Percentiles rank a stretch among this genome's conserved stretches.
phyloP scores from a whole-genome alignment of 208 protist species.

The Porcisia deanei region DNA sequence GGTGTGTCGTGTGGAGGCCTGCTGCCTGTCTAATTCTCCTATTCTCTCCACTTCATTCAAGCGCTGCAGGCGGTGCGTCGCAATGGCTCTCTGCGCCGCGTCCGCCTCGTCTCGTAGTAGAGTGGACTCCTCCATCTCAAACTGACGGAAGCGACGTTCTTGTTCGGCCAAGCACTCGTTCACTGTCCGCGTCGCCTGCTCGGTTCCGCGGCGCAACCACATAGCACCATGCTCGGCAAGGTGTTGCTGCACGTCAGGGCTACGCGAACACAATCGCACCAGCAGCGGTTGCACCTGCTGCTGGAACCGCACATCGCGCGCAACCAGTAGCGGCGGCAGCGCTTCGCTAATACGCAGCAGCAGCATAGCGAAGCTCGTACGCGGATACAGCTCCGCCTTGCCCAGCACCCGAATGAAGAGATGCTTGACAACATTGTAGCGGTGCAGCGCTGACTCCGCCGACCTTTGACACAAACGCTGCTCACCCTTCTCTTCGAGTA shows the following conservation, averaged over 20 bases:
- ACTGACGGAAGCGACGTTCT: slow-evolving; percentile 56
- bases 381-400: slow-evolving; percentile 44
- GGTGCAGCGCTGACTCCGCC: background rate
- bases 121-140: slow-evolving; percentile 59
- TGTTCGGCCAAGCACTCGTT: slow-evolving; percentile 50
- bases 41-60: slow-evolving; percentile 22
- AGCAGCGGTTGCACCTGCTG: slow-evolving; percentile 34
- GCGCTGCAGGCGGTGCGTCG: slow-evolving; percentile 25
- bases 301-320: slow-evolving; percentile 35
- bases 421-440: slow-evolving; percentile 33
- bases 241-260: slow-evolving; percentile 26
- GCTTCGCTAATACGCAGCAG: slow-evolving; percentile 59
- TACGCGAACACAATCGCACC: slow-evolving; percentile 33
- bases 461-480: background rate
- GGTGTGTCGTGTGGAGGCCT: background rate
- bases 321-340: slow-evolving; percentile 23
- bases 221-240: slow-evolving; percentile 35
- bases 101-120: slow-evolving; percentile 27
- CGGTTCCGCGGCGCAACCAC: slow-evolving; percentile 50
- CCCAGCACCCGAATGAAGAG: slow-evolving; percentile 53
- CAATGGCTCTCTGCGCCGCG: slow-evolving; percentile 9
- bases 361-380: slow-evolving; percentile 9
- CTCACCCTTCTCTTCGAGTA: background rate
- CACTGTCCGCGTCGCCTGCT: slow-evolving; percentile 32
- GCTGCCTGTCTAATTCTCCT: slow-evolving; percentile 11